These are phyloP conservation scores for Glaciozyma martinii DNA, from an alignment of 768 basidiomycete genomes.

Conservation along the genomic window DNA sequence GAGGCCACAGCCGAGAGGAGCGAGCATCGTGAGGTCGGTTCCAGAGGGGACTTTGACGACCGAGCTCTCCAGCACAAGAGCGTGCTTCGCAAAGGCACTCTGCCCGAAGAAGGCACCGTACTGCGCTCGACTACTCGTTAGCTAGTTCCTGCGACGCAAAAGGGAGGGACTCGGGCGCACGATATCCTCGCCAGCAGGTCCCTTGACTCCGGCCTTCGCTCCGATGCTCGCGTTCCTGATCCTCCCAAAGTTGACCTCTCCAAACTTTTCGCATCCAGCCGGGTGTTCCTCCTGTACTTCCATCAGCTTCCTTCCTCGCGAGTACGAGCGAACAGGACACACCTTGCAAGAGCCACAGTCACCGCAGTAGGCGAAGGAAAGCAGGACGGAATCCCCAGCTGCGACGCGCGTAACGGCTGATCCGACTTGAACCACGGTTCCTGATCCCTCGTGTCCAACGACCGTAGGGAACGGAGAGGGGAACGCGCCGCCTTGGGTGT, in stretches of 20 bases:
- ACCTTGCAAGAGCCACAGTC: slow-evolving; percentile 20
- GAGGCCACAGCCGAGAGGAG: slow-evolving; percentile 32
- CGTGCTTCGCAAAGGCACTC: slow-evolving; percentile 28
- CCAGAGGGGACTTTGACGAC: slow-evolving; percentile 24
- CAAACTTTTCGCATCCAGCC: slow-evolving; percentile 22
- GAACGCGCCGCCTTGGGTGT: slow-evolving; percentile 6
- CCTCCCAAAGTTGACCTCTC: slow-evolving; percentile 26
- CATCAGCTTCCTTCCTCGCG: no score
- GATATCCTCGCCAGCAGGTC: slow-evolving; percentile 10
- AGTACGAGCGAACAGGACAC: no score
- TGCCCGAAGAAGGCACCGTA: slow-evolving; percentile 35
- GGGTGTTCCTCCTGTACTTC: slow-evolving; percentile 11
- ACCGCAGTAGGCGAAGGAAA: slow-evolving; percentile 24
- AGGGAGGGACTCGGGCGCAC: neutral
- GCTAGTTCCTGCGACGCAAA: no score
- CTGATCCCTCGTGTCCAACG: slow-evolving; percentile 23
- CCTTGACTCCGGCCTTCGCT: neutral
- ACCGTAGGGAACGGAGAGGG: slow-evolving; percentile 17
- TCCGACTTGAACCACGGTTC: slow-evolving; percentile 6
- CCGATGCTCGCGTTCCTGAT: neutral
- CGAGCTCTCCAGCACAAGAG: slow-evolving; percentile 27
- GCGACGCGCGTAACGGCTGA: slow-evolving; percentile 5
- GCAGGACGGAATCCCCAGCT: slow-evolving; percentile 20
- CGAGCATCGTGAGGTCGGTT: slow-evolving; percentile 18
- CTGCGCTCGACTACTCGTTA: neutral